Evolutionary conservation across 176 grass and related monocot genomes (phyloP).

Genomic region (Aegilops umbellulata): DNA sequence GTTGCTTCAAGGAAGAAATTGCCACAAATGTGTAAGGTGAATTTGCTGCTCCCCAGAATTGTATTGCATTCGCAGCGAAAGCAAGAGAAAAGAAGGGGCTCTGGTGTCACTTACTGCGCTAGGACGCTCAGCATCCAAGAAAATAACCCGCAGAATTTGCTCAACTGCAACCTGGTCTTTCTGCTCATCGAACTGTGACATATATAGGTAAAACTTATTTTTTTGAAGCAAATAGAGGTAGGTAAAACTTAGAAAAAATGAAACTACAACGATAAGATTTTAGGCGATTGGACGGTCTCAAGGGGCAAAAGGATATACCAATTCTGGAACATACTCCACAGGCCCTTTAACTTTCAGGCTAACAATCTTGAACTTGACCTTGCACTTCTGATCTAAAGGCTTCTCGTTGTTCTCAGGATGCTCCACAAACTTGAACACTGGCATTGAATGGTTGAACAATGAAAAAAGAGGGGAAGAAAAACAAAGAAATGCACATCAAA

Average conservation of each 20-base stretch:
- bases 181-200: conserved; percentile 87
- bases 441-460: conserved; percentile 8
- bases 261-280: not conserved
- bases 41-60: not conserved
- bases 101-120: conserved; percentile 50
- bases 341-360: conserved; percentile 84
- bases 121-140: conserved; percentile 73
- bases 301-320: conserved; percentile 44
- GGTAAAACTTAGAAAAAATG: not conserved
- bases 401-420: conserved; percentile 97
- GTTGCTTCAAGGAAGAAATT: conserved; percentile 57
- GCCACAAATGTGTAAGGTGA: not conserved
- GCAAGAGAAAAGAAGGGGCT: not conserved
- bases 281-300: not conserved
- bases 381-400: conserved; percentile 84
- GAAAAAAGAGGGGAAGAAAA: not conserved
- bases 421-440: conserved; percentile 99
- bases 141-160: conserved; percentile 86
- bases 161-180: conserved; percentile 85
- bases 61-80: not conserved
- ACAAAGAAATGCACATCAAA: not conserved
- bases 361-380: conserved; percentile 97
- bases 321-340: conserved; percentile 88
- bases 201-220: not conserved
- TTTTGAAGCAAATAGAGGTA: no score